A percentile compares a stretch with the other conserved stretches of the same genome.
Evolutionary conservation across 306 rosid species (phyloP).

Genomic region (Malus asiatica): DNA sequence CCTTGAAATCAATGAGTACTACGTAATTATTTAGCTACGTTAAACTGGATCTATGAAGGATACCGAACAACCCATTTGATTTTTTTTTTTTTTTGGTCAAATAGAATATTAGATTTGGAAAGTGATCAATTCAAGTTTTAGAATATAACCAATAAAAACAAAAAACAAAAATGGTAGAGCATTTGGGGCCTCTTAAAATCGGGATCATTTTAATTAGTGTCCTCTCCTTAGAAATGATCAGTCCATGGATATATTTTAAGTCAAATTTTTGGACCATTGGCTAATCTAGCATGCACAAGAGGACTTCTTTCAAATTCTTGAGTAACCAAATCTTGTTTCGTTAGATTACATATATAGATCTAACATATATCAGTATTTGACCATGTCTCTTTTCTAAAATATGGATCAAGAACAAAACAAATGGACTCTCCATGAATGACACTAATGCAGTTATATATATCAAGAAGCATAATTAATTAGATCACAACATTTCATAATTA

Average conservation of each 20-base stretch:
- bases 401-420: background rate
- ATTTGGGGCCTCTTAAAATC: background rate
- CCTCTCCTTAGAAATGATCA: background rate
- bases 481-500: background rate
- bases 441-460: background rate
- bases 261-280: background rate
- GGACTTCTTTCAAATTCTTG: background rate
- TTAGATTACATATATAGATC: background rate
- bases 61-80: too few relatives aligned
- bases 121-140: background rate
- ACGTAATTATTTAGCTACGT: too few relatives aligned
- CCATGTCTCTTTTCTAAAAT: background rate
- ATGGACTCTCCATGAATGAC: background rate
- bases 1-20: too few relatives aligned
- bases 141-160: background rate
- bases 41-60: too few relatives aligned
- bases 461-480: background rate
- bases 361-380: background rate
- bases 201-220: too few relatives aligned
- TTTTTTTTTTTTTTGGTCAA: background rate
- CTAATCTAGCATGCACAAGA: background rate
- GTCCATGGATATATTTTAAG: background rate
- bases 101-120: background rate
- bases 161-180: background rate
- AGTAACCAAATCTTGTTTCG: background rate